Evolutionary conservation across 768 basidiomycete species (phyloP), one percentile per base, ranked within the genome.

Genomic region (Auriscalpium orientale): DNA sequence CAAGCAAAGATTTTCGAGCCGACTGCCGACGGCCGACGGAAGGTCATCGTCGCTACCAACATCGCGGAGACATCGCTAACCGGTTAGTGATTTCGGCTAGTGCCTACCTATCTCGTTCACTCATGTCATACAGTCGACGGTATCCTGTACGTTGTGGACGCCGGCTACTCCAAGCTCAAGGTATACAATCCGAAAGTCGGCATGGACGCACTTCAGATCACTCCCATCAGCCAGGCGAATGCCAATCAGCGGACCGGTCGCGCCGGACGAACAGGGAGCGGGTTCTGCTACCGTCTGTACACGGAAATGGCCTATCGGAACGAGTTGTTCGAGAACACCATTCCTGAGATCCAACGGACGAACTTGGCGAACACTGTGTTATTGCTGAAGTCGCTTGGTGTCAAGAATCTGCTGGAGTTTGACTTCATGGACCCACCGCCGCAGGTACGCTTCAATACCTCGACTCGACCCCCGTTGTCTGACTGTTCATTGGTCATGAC

Each of bases 401-500:
- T 99, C 44, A 97, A 97, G 76, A 93, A 98, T 67, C 72, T 98
- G 44, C 79, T 99, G 20, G 95, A 99, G 71, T 99, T 98, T 66
- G 95, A 98, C 71, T 99, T 99, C 68, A 98, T 99, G 97, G 97
- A 99, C 68, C 97, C 97, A n/a, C 97, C 97, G 20, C 97, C 97
- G n/a, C 94, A 95, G 79, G 91, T 87, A 63, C 54, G 70, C 49
- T 28, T 11, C 44, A 15, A 34, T 40, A 40, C 15, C 18, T 34
- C 1, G 10, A 12, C 11, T 50, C 36, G 6, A 10, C 18, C 36
- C 22, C 33, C 12, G 9, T 18, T 36, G 0, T n/a, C 28, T 45
- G 16, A 47, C 33, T 60, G 53, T 63, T 53, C 44, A 37, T 50
- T 49, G 22, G 8, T 28, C 28, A 4, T 28, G 37, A 13, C 60